phyloP scores from a whole-genome alignment of 768 basidiomycete genomes.

The Pisolithus albus region DNA sequence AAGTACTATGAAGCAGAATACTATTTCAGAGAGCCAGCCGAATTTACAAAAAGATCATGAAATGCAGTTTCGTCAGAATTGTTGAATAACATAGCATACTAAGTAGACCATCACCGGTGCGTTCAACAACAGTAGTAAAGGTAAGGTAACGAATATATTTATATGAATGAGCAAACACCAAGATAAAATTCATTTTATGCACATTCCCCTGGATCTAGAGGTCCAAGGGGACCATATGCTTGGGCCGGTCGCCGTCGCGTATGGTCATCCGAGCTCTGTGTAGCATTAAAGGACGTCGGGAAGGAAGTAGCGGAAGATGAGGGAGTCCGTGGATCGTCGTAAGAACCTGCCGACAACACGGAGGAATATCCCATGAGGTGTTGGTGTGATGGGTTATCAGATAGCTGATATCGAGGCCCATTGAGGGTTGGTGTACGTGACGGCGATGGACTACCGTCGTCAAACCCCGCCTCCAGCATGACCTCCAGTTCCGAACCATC shows the following conservation, averaged over 20 bases:
- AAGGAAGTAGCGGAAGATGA: slow-evolving; percentile 30
- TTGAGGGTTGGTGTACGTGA: slow-evolving; percentile 28
- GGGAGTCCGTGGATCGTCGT: slow-evolving; percentile 17
- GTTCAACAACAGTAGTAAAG: background rate
- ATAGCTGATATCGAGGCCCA: slow-evolving; percentile 55
- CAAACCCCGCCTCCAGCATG: slow-evolving; percentile 89
- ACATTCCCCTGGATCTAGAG: slow-evolving; percentile 52
- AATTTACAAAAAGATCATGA: background rate
- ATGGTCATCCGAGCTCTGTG: slow-evolving; percentile 29
- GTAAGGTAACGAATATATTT: slow-evolving; percentile 5
- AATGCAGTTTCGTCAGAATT: background rate
- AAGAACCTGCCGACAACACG: slow-evolving; percentile 43
- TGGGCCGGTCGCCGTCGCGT: slow-evolving; percentile 31
- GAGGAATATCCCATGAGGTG: slow-evolving; percentile 44
- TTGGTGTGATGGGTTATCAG: slow-evolving; percentile 42
- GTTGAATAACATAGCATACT: background rate
- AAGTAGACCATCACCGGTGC: slow-evolving; percentile 3
- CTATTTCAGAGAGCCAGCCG: background rate
- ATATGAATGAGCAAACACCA: slow-evolving; percentile 27
- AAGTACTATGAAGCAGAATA: background rate
- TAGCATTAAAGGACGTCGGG: slow-evolving; percentile 12
- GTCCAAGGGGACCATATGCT: slow-evolving; percentile 48
- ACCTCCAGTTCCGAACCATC: slow-evolving; percentile 78
- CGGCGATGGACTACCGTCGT: slow-evolving; percentile 53
- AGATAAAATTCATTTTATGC: slow-evolving; percentile 32